Base-by-base conservation (phyloP, 1,139 yeast species). In the Kodamaea fungicola region DNA sequence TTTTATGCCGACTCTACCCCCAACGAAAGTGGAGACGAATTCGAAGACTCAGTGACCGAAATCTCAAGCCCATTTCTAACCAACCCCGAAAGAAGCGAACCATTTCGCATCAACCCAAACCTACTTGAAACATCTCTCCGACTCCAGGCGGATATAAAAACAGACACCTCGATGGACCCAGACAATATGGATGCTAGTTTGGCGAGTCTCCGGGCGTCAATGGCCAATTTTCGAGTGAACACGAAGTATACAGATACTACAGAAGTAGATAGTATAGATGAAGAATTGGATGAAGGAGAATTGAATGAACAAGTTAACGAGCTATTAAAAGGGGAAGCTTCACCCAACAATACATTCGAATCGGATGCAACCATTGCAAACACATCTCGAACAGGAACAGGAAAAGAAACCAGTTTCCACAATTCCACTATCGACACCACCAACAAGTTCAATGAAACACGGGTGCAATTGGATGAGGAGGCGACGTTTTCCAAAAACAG, bases 21-120 rank as follows among this genome's bases (percentile, higher is more conserved):
- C 9, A 12, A 33, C 19, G 32, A 33, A 4, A 10, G 7, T 4
- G 8, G 7, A 6, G 36, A 33, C 13, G 34, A 33, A 25, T 22
- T 29, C 25, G 31, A 29, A 22, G 36, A 33, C 12, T 33, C 36
- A 3, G 36, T 28, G n/a, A 13, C 25, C 9, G 46, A 38, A 10
- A 33, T 35, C 7, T 62, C 67, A n/a, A 61, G 67, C 40, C 66
- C 67, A 3, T 62, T 63, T 35, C 50, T 62, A 10, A 50, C 64
- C 9, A 49, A 60, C 29, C 65, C 42, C 6, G 31, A 29, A 12
- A 28, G 62, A 9, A 28, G 27, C 9, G 28, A 30, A 23, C 31
- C 32, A 12, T 30, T 33, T 13, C 10, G 19, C 21, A 13, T 23
- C 23, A 16, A 23, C 28, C 30, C 37, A 22, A 27, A 33, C 12